Percentiles rank a stretch among this genome's conserved stretches.
phyloP scores from a whole-genome alignment of 768 basidiomycete species.

The Kwoniella dendrophila region DNA sequence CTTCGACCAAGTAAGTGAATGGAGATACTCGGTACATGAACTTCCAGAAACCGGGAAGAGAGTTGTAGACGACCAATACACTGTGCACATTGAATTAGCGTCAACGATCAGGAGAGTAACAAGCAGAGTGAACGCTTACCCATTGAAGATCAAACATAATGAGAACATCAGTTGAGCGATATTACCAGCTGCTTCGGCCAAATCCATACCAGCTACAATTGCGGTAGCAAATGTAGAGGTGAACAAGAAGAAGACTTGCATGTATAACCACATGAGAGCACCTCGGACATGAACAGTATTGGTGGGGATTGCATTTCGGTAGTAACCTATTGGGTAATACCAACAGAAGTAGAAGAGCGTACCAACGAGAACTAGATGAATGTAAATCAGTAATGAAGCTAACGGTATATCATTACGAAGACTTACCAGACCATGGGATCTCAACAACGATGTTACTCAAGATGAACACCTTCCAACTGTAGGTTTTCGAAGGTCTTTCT shows the following conservation, averaged over 20 bases:
- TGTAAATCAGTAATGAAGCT: too few species aligned
- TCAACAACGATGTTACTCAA: constrained; percentile 55
- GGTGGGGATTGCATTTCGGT: constrained; percentile 57
- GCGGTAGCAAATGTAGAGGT: constrained; percentile 55
- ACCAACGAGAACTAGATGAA: constrained; percentile 37
- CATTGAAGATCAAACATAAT: constrained; percentile 59
- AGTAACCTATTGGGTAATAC: constrained; percentile 58
- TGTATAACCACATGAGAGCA: constrained; percentile 58
- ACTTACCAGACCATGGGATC: constrained; percentile 39
- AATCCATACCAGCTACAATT: constrained; percentile 56
- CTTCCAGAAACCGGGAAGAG: constrained; percentile 54
- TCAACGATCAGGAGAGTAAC: constrained; percentile 8
- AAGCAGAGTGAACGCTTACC: constrained; percentile 27
- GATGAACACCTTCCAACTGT: constrained; percentile 55
- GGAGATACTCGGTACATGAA: constrained; percentile 56
- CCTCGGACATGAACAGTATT: constrained; percentile 57
- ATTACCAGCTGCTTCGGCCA: constrained; percentile 59
- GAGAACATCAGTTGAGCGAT: constrained; percentile 59
- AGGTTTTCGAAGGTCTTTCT: constrained; percentile 56
- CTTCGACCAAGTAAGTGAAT: constrained; percentile 56
- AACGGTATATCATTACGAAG: not conserved
- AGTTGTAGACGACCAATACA: constrained; percentile 45
- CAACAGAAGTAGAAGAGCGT: constrained; percentile 53
- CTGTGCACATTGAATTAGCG: constrained; percentile 12
- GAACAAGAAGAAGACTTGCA: constrained; percentile 58